Percentiles rank a stretch among this genome's conserved stretches.
Conservation (phyloP, 2,329 filamentous ascomycete species). For the Corynespora cassiicola region DNA sequence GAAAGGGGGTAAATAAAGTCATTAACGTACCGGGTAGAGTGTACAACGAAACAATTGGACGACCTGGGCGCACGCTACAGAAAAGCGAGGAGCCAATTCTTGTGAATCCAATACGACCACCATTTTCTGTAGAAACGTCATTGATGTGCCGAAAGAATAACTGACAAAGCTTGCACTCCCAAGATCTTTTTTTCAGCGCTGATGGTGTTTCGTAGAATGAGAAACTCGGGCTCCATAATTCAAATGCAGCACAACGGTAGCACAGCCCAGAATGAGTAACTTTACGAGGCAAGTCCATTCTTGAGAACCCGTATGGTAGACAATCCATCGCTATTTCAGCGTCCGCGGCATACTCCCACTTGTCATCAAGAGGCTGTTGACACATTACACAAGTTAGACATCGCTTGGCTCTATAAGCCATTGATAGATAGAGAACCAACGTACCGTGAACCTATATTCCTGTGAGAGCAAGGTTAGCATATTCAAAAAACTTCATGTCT, state of each 20-base stretch:
- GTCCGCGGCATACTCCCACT: conserved; percentile 13
- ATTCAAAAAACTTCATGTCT: no score
- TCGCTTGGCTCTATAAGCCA: background rate
- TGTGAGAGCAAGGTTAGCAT: no score
- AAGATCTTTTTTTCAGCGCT: conserved; percentile 1
- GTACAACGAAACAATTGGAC: conserved; percentile 4
- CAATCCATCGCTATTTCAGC: conserved; percentile 2
- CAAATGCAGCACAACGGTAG: background rate
- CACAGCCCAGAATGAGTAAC: conserved; percentile 1
- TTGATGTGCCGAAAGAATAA: conserved; percentile 1
- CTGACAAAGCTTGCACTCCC: conserved; percentile 3
- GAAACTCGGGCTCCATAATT: conserved; percentile 1
- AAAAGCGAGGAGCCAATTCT: conserved; percentile 1
- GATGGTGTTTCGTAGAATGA: conserved; percentile 3
- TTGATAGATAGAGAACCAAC: background rate
- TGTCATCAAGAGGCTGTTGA: conserved; percentile 7
- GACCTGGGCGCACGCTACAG: background rate
- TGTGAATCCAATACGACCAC: background rate
- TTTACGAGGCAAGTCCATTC: background rate
- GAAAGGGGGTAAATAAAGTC: no score
- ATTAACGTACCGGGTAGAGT: conserved; percentile 3
- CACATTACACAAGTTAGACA: no score
- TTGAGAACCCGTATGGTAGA: background rate
- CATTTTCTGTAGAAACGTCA: background rate
- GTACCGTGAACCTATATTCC: background rate